These are phyloP conservation scores for Dactylellina leptospora DNA, from an alignment of 2,329 filamentous ascomycete species.

Conservation along the genomic window DNA sequence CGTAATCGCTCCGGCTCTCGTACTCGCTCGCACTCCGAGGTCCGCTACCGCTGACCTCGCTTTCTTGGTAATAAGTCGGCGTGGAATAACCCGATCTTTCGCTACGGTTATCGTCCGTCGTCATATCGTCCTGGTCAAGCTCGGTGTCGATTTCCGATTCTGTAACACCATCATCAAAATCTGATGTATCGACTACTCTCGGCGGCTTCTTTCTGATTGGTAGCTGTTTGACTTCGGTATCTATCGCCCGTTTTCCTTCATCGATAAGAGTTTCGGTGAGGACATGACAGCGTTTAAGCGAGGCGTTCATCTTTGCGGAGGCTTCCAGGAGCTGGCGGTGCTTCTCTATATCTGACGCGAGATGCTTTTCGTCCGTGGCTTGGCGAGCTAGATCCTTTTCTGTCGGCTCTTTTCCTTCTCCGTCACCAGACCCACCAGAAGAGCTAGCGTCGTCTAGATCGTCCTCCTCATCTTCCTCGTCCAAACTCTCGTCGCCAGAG, in stretches of 20 bases:
- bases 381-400: conserved; percentile 66
- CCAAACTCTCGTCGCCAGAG: conserved; percentile 59
- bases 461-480: conserved; percentile 62
- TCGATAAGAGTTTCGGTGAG: conserved; percentile 91
- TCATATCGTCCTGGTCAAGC: conserved; percentile 22
- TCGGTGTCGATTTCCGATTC: conserved; percentile 43
- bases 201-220: conserved; percentile 16
- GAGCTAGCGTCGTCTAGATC: conserved; percentile 61
- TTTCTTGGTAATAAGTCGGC: conserved; percentile 45
- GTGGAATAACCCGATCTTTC: conserved; percentile 41
- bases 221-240: conserved; percentile 6
- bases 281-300: conserved; percentile 84
- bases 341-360: conserved; percentile 85
- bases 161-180: conserved; percentile 39
- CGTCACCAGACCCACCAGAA: conserved; percentile 63
- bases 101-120: conserved; percentile 45
- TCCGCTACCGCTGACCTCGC: conserved; percentile 40
- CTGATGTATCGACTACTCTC: conserved; percentile 36
- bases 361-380: conserved; percentile 79
- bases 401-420: conserved; percentile 58
- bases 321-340: conserved; percentile 89
- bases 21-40: conserved; percentile 42
- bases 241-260: conserved; percentile 83
- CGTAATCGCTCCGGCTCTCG: conserved; percentile 43
- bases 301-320: conserved; percentile 94